These are phyloP conservation scores for Heterococcus sp. DNA, from an alignment of 108 stramenopile genomes.

Conservation along the genomic window DNA sequence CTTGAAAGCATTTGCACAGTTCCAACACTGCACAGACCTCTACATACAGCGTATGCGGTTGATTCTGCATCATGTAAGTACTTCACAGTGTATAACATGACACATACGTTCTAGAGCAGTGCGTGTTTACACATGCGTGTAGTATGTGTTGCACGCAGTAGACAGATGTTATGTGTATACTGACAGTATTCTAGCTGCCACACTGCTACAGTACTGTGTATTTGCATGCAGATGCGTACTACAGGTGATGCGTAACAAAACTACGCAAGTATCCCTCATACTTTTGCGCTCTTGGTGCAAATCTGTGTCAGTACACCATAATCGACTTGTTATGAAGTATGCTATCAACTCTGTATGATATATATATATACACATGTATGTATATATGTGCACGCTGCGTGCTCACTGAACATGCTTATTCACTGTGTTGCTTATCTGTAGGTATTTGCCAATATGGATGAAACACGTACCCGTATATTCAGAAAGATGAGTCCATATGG, in stretches of 20 bases:
- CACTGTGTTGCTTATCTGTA: conserved; percentile 1
- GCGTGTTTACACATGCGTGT: not conserved
- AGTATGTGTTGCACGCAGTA: not conserved
- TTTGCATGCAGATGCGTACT: not conserved
- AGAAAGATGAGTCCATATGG: conserved; percentile 47
- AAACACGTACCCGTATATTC: conserved; percentile 2
- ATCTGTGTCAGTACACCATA: not conserved
- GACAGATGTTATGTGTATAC: not conserved
- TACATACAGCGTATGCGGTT: conserved; percentile 19
- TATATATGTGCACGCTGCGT: not conserved
- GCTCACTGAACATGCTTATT: not conserved
- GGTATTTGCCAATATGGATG: conserved; percentile 25
- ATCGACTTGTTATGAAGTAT: not conserved
- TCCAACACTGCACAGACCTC: conserved; percentile 12
- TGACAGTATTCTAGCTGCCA: not conserved
- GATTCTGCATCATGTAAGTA: not conserved
- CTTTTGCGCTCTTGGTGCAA: not conserved
- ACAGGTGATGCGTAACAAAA: not conserved
- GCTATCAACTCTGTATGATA: no score
- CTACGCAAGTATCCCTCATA: not conserved
- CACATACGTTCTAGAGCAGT: not conserved
- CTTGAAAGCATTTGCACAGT: conserved; percentile 19
- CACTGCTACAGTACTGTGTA: not conserved
- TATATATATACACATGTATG: no score
- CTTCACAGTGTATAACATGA: not conserved